Base-by-base conservation (phyloP, 768 basidiomycete genomes). In the Boletus rubroflammeus region DNA sequence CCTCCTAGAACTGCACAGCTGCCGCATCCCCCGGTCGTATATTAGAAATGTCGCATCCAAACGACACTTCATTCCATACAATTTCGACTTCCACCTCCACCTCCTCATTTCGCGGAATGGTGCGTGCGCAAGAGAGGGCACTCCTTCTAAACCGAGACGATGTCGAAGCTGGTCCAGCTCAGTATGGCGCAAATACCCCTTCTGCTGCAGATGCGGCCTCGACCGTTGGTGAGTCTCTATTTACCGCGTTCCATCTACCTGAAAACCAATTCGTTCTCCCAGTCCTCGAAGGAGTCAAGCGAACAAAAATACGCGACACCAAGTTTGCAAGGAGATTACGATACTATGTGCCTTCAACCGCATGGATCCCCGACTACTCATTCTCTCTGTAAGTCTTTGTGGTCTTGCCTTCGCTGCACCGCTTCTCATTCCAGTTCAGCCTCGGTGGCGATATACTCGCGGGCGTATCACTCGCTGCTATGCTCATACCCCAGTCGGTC, bases 401-500 rank as follows among this genome's bases (percentile, higher is more conserved):
- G 2, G 1, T 35, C 43, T 48, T 50, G 11, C 29, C 45, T 42
- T 36, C 21, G 2, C n/a, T n/a, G 9, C 25, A 19, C 19, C 19
- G 25, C 21, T 15, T 41, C 53, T 60, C 51, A 48, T 48, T 46
- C 51, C 15, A 11, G 42, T 21, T 26, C 56, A 85, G 83, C 38
- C 73, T 86, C 23, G 74, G 78, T 10, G 84, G 84, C 19, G 92
- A 95, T 69, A 61, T 91, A n/a, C 75, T 93, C 0, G 91, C 90
- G 26, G 95, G 94, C 17, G 64, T 93, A 28, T 93, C 93, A 0
- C 84, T 97, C 9, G 88, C 89, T 19, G 85, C 83, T 47, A 88
- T 91, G 80, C 77, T 91, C 41, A 88, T 91, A 64, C 89, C 90
- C 6, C 86, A 91, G 68, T 90, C 91, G 1, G 89, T 97, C 67